Conservation (phyloP, 2,329 filamentous ascomycete species). For the Fusarium zealandicum region DNA sequence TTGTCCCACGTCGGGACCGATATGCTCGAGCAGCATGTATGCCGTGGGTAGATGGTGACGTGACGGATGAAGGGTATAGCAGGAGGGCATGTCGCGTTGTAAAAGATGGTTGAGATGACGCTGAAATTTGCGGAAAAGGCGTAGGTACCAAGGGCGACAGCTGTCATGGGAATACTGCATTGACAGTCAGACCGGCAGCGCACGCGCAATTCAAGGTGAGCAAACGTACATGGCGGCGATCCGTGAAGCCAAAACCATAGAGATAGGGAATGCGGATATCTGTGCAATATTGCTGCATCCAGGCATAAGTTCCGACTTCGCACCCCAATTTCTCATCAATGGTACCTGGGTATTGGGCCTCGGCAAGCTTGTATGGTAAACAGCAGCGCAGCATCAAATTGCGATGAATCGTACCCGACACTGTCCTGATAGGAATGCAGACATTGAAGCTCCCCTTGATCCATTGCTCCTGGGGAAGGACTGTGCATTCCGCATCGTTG, state of each 20-base stretch:
- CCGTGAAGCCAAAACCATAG: constrained; percentile 33
- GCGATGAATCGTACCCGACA: constrained; percentile 23
- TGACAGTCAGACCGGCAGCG: constrained; percentile 5
- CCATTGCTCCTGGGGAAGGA: constrained; percentile 38
- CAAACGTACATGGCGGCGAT: constrained; percentile 19
- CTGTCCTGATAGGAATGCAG: constrained; percentile 44
- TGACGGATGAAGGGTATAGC: constrained; percentile 13
- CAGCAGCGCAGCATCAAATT: constrained; percentile 44
- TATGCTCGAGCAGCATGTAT: constrained; percentile 42
- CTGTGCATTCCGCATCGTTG: constrained; percentile 34
- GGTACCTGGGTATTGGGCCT: constrained; percentile 48
- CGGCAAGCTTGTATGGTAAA: constrained; percentile 49
- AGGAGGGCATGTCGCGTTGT: constrained; percentile 6
- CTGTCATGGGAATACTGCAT: constrained; percentile 23
- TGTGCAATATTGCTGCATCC: constrained; percentile 40
- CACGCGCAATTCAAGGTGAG: not conserved
- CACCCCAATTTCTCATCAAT: constrained; percentile 52
- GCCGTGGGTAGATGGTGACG: constrained; percentile 16
- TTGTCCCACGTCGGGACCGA: constrained; percentile 32
- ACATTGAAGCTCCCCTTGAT: constrained; percentile 48
- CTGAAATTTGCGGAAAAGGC: constrained; percentile 3
- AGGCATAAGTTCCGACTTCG: constrained; percentile 39
- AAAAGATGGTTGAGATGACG: constrained; percentile 4
- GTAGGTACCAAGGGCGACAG: constrained; percentile 14
- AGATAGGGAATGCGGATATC: constrained; percentile 38